Conservation (phyloP, 2,329 filamentous ascomycete genomes). For the Pseudophaeomoniella oleicola region DNA sequence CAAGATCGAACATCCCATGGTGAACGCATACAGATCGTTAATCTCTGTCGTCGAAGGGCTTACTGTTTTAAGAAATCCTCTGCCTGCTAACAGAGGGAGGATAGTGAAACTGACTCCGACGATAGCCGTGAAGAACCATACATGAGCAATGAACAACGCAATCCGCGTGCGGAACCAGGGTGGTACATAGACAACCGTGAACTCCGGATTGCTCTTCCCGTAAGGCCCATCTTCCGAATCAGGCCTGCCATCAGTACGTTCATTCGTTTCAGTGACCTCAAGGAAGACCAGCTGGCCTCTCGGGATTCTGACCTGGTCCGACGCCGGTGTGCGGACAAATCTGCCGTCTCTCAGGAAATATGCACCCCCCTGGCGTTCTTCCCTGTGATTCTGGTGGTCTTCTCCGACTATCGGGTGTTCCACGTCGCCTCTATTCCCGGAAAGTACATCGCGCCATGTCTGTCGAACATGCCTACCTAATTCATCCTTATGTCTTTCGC, state of each 20-base stretch:
- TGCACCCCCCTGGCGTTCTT: constrained; percentile 18
- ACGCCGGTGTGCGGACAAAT: constrained; percentile 85
- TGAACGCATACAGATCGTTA: constrained; percentile 96
- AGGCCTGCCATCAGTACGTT: constrained; percentile 45
- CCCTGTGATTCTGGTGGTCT: background rate
- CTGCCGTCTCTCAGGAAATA: constrained; percentile 56
- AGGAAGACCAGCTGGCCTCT: constrained; percentile 73
- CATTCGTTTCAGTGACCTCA: constrained; percentile 53
- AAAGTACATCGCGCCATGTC: constrained; percentile 34
- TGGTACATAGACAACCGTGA: constrained; percentile 65
- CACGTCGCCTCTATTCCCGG: constrained; percentile 22
- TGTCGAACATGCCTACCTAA: constrained; percentile 54
- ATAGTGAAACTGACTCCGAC: constrained; percentile 79
- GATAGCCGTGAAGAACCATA: constrained; percentile 85
- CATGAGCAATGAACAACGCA: constrained; percentile 69
- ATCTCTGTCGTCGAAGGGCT: constrained; percentile 59
- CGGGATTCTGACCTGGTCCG: constrained; percentile 85
- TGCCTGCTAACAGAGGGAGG: constrained; percentile 71
- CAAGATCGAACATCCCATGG: constrained; percentile 44
- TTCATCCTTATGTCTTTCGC: constrained; percentile 65
- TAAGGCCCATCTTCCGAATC: constrained; percentile 43
- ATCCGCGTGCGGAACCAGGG: constrained; percentile 71
- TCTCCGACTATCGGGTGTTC: background rate
- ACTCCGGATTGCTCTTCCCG: constrained; percentile 44
- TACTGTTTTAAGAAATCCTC: constrained; percentile 57